phyloP scores from a whole-genome alignment of 1,284 basidiomycete genomes.

The Ustilago nuda region DNA sequence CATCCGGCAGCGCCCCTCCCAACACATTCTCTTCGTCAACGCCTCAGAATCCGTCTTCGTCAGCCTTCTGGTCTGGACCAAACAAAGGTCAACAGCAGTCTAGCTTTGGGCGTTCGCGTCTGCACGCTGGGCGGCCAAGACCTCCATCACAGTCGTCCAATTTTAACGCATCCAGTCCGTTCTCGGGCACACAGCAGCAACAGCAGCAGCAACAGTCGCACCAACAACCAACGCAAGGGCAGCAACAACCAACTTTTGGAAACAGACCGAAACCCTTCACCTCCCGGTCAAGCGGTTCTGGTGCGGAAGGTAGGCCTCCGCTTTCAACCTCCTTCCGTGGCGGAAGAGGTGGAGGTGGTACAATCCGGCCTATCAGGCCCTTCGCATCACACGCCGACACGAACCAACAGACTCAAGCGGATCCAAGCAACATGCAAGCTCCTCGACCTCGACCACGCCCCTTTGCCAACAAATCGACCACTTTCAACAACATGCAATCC shows the following conservation, averaged over 20 bases:
- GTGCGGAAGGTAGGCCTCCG: constrained; percentile 28
- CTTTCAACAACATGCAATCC: constrained; percentile 35
- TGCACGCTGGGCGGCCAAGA: constrained; percentile 13
- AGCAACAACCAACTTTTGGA: constrained; percentile 27
- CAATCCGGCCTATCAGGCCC: constrained; percentile 28
- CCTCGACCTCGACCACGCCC: constrained; percentile 36
- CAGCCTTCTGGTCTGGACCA: constrained; percentile 16
- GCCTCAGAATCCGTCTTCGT: constrained; percentile 5
- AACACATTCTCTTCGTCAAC: constrained; percentile 37
- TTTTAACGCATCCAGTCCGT: constrained; percentile 16
- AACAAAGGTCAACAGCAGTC: constrained; percentile 19
- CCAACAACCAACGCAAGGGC: constrained; percentile 7
- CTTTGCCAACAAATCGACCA: constrained; percentile 40
- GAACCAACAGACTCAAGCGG: constrained; percentile 6
- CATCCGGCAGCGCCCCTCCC: constrained; percentile 34
- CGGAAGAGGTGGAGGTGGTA: constrained; percentile 33
- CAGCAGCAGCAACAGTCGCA: constrained; percentile 26
- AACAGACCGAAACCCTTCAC: constrained; percentile 39
- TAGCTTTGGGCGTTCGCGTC: constrained; percentile 18
- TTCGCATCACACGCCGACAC: constrained; percentile 14
- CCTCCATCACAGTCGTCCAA: constrained; percentile 22
- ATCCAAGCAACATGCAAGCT: constrained; percentile 11
- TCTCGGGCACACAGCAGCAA: constrained; percentile 12
- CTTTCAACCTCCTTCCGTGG: constrained; percentile 14
- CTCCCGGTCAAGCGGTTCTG: constrained; percentile 20